phyloP scores from a whole-genome alignment of 2,329 filamentous ascomycete genomes.

The Curvularia spicifera region DNA sequence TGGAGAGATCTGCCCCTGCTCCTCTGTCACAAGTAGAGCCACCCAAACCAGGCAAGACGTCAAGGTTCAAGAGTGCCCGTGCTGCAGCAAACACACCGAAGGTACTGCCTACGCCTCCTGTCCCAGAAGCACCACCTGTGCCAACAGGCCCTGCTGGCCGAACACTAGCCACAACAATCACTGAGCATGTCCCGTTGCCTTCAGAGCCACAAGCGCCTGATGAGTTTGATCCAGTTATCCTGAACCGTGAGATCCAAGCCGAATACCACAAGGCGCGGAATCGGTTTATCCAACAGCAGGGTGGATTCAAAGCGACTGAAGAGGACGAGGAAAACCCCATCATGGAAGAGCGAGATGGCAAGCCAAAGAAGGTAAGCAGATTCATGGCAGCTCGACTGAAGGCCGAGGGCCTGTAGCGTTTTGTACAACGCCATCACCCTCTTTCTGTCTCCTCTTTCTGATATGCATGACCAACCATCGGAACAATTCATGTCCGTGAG shows the following conservation, averaged over 20 bases:
- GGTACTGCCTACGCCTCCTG: conserved; percentile 33
- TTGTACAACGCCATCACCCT: neutral
- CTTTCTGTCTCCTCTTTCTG: neutral
- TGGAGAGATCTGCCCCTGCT: conserved; percentile 38
- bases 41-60: conserved; percentile 45
- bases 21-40: conserved; percentile 21
- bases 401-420: conserved; percentile 36
- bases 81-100: conserved; percentile 26
- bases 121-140: conserved; percentile 37
- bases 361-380: conserved; percentile 68
- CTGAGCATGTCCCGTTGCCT: conserved; percentile 56
- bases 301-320: conserved; percentile 75
- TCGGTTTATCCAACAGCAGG: conserved; percentile 79
- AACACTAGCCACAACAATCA: conserved; percentile 64
- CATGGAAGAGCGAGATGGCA: conserved; percentile 68
- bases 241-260: conserved; percentile 77
- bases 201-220: conserved; percentile 51
- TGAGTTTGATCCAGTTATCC: conserved; percentile 70
- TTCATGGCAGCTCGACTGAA: conserved; percentile 73
- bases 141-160: conserved; percentile 53
- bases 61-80: conserved; percentile 51
- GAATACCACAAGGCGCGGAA: conserved; percentile 87
- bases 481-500: conserved; percentile 50
- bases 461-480: conserved; percentile 13
- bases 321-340: conserved; percentile 70